Evolutionary conservation across 2,329 filamentous ascomycete species (phyloP).

Genomic region (Cercospora brassicicola): DNA sequence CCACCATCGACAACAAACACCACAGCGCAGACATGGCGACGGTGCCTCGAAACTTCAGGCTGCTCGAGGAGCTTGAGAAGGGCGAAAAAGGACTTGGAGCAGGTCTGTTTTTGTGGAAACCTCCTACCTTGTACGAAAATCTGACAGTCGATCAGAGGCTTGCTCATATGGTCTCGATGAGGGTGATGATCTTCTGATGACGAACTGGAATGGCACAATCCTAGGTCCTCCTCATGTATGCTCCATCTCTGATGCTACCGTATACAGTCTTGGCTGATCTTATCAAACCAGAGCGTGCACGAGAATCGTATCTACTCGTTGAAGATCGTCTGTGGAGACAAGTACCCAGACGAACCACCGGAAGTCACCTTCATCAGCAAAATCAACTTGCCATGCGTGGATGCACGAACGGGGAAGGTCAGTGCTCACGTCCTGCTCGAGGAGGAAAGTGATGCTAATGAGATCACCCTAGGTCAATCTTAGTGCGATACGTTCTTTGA

Average conservation of each 20-base stretch:
- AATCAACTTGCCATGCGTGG: slow-evolving; percentile 95
- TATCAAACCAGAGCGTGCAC: slow-evolving; percentile 71
- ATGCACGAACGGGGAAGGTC: slow-evolving; percentile 73
- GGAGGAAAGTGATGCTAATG: background rate
- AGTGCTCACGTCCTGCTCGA: slow-evolving; percentile 10
- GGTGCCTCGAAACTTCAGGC: slow-evolving; percentile 91
- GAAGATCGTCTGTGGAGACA: slow-evolving; percentile 88
- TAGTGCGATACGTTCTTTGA: slow-evolving; percentile 77
- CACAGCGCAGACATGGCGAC: slow-evolving; percentile 60
- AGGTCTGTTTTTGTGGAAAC: slow-evolving; percentile 52
- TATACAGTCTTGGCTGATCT: slow-evolving; percentile 5
- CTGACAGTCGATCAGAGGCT: slow-evolving; percentile 62
- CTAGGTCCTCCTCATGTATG: slow-evolving; percentile 92
- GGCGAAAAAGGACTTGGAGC: slow-evolving; percentile 96
- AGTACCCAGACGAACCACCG: slow-evolving; percentile 87
- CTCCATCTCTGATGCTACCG: slow-evolving; percentile 23
- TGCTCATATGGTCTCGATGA: slow-evolving; percentile 96
- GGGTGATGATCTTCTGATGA: slow-evolving; percentile 92
- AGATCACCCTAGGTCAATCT: slow-evolving; percentile 68
- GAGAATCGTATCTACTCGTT: slow-evolving; percentile 99
- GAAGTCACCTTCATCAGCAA: slow-evolving; percentile 89
- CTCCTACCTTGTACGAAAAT: background rate
- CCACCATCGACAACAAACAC: slow-evolving; percentile 46
- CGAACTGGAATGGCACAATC: slow-evolving; percentile 98
- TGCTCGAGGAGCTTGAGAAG: slow-evolving; percentile 97